These are phyloP conservation scores for Suhomyces atakaporum DNA, from an alignment of 1,139 yeast species.

Conservation along the genomic window DNA sequence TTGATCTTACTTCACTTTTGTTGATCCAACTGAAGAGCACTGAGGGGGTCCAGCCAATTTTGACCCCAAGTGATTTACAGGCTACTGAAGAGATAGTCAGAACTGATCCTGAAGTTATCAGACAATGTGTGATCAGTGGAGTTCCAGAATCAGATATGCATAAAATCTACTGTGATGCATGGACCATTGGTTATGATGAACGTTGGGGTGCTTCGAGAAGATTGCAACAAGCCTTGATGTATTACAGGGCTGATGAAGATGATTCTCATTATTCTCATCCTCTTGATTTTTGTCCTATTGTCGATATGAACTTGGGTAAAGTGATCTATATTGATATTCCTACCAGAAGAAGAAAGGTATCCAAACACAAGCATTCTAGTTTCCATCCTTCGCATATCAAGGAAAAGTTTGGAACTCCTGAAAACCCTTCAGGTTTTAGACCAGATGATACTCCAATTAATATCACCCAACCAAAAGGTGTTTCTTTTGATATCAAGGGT, in stretches of 20 bases:
- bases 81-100: conserved; percentile 66
- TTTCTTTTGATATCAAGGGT: conserved; percentile 70
- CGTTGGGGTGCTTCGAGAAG: conserved; percentile 78
- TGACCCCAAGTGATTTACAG: conserved; percentile 68
- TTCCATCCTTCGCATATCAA: conserved; percentile 66
- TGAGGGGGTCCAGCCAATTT: conserved; percentile 70
- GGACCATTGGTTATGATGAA: conserved; percentile 85
- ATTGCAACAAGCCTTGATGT: conserved; percentile 79
- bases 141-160: conserved; percentile 66
- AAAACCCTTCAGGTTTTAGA: conserved; percentile 57
- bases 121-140: conserved; percentile 72
- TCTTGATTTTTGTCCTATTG: conserved; percentile 79
- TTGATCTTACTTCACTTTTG: conserved; percentile 52
- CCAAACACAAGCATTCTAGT: conserved; percentile 66
- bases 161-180: conserved; percentile 77
- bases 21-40: conserved; percentile 50
- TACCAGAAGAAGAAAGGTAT: conserved; percentile 68
- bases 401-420: conserved; percentile 56
- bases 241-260: conserved; percentile 75
- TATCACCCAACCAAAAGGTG: conserved; percentile 80
- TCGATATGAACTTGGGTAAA: conserved; percentile 68
- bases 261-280: conserved; percentile 86
- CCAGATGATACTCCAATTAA: conserved; percentile 59
- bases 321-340: conserved; percentile 78
- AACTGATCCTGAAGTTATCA: conserved; percentile 66